A percentile compares a stretch with the other conserved stretches of the same genome.
These are phyloP conservation scores for Gardenia jasminoides DNA, from an alignment of 257 asterid genomes.

Conservation along the genomic window DNA sequence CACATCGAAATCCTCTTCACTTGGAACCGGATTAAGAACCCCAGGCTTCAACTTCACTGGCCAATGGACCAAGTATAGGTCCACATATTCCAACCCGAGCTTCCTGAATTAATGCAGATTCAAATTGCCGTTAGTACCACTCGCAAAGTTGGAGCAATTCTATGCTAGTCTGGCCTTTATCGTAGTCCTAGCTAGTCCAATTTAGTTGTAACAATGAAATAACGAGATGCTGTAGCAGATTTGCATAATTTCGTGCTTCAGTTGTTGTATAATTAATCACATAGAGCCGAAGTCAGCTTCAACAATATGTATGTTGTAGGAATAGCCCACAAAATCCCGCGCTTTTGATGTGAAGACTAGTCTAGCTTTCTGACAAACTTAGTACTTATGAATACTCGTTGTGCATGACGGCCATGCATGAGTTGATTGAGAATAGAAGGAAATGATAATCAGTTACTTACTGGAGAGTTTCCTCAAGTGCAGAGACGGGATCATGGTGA, in stretches of 20 bases:
- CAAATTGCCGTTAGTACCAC: too few species aligned
- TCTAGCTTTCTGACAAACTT: too few species aligned
- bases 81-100: constrained; percentile 72
- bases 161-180: neutral
- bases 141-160: neutral
- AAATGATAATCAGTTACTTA: constrained; percentile 21
- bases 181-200: too few species aligned
- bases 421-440: neutral
- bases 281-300: too few species aligned
- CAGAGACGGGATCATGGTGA: constrained; percentile 78
- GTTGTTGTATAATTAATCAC: too few species aligned
- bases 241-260: too few species aligned
- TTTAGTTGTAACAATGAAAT: neutral
- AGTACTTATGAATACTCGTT: too few species aligned
- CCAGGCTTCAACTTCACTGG: constrained; percentile 75
- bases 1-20: constrained; percentile 55
- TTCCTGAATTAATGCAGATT: constrained; percentile 33
- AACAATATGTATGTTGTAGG: neutral
- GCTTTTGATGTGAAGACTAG: too few species aligned
- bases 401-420: constrained; percentile 9
- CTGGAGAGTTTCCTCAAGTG: constrained; percentile 63
- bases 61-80: constrained; percentile 90
- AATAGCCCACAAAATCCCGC: too few species aligned
- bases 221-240: too few species aligned
- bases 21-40: constrained; percentile 49